Base-by-base conservation (phyloP, 2,329 filamentous ascomycete species). In the Cryphonectria radicalis region DNA sequence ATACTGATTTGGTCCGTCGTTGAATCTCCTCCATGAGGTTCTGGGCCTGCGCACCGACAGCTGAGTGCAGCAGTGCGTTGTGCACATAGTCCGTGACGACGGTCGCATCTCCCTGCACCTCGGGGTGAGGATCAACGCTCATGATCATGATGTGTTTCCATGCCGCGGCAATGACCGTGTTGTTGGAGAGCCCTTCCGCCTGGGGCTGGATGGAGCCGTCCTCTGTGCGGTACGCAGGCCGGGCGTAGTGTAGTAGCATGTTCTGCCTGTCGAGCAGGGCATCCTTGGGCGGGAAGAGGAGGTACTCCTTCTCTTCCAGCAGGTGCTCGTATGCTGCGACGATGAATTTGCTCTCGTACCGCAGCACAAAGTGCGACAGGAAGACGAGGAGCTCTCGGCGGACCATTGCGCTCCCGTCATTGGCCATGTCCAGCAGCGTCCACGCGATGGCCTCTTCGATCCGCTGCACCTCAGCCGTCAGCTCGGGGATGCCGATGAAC, bases 101-200 rank as follows among this genome's bases (percentile, higher is more conserved):
- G 7, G 90, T 91, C 13, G 94, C 95, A 79, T 96, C 93, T 74
- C 92, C 88, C 74, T 97, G 93, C 46, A 98, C 93, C 78, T 98
- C 95, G 1, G 95, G 94, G 78, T 98, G 95, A 57, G 96, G 95
- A 78, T 99, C 96, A 25, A 97, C 93, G 62, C 94, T 95, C 80
- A 98, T 87, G 73, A 97, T 93, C 72, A 98, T 85, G 60, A 97
- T 87, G 77, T 98, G 93, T 79, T 97, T 96, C 96, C 96, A 99
- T 73, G 97, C 92, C 0, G 95, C 93, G 42, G 95, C 92, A 79
- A 97, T 98, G 25, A 97, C 93, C 0, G 94, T 97, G 78, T 97
- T 96, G 74, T 93, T 91, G 17, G 95, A 94, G 14, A 93, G 81
- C 0, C 89, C 88, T 62, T 89, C 86, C 2, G 87, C 84, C 2